Evolutionary conservation across 768 basidiomycete species (phyloP), one percentile per base, ranked within the genome.

Genomic region (Kwoniella pini): DNA sequence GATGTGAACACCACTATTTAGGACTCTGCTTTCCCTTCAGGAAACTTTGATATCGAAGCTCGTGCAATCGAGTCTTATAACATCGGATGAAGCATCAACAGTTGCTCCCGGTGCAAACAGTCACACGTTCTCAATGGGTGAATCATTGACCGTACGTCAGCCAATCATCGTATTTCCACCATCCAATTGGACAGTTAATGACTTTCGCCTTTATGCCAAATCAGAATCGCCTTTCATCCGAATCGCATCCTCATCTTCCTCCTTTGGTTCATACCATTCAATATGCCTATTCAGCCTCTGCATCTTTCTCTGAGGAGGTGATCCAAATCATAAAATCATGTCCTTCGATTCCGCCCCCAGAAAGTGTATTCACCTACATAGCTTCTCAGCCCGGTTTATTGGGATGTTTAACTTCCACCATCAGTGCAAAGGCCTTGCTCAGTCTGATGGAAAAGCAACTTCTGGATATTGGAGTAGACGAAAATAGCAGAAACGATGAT

Each of bases 91-190:
- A 31, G 60, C 57, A 12, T 9, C 36, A 10, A 22, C 38, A 1
- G 6, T 69, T 12, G 36, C 58, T 15, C 67, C 63, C 2, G 63
- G 54, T 0, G 24, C 49, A 0, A n/a, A 42, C 3, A 30, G 59
- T 11, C 50, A 38, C 12, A 11, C 62, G 13, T 33, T 31, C 6
- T 33, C 22, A 2, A 13, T 28, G 12, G 68, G 72, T 2, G 72
- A 74, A 53, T 69, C 72, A 7, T 50, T 71, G 24, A 9, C 65
- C 24, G 72, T 74, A 38, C 55, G 72, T 66, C 5, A 19, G 24
- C 6, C 10, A 4, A n/a, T 36, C 13, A 22, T 15, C 31, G 11
- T 43, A 19, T 13, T 24, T 39, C 21, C 31, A 11, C 22, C 19
- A 39, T 22, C 19, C 40, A 15, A 13, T 15, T 19, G 51, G 15